A percentile compares a stretch with the other conserved stretches of the same genome.
phyloP scores from a whole-genome alignment of 78 protist genomes.

The Paratrimastix pyriformis region DNA sequence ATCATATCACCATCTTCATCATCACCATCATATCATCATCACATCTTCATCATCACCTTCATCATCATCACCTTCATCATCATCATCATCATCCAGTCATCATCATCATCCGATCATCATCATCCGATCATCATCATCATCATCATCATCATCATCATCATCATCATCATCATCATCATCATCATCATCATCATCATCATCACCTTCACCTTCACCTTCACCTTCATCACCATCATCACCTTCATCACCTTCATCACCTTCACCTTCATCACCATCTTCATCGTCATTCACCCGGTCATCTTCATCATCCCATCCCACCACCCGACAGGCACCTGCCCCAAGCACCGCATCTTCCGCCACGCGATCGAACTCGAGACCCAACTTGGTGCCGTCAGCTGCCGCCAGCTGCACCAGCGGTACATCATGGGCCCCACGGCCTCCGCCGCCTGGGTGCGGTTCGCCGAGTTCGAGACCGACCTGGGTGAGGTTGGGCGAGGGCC shows the following conservation, averaged over 20 bases:
- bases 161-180: neutral
- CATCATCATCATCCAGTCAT: too few species aligned
- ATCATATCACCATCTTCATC: too few species aligned
- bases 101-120: too few species aligned
- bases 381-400: slow-evolving; percentile 72
- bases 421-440: slow-evolving; percentile 59
- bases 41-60: too few species aligned
- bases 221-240: neutral
- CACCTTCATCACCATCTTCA: neutral
- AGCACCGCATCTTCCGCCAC: neutral
- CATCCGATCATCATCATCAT: neutral
- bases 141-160: neutral
- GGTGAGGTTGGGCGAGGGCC: slow-evolving; percentile 64
- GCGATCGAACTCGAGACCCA: slow-evolving; percentile 66
- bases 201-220: neutral
- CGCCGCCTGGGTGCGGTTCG: slow-evolving; percentile 66
- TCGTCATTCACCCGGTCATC: neutral
- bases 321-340: too few species aligned
- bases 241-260: neutral
- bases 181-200: neutral
- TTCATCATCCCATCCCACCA: neutral
- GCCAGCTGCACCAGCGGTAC: slow-evolving; percentile 68
- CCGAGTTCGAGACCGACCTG: slow-evolving; percentile 70
- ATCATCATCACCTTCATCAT: too few species aligned
- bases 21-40: too few species aligned